A percentile compares a stretch with the other conserved stretches of the same genome.
These are phyloP conservation scores for Candida railenensis DNA, from an alignment of 805 yeast genomes.

Conservation along the genomic window DNA sequence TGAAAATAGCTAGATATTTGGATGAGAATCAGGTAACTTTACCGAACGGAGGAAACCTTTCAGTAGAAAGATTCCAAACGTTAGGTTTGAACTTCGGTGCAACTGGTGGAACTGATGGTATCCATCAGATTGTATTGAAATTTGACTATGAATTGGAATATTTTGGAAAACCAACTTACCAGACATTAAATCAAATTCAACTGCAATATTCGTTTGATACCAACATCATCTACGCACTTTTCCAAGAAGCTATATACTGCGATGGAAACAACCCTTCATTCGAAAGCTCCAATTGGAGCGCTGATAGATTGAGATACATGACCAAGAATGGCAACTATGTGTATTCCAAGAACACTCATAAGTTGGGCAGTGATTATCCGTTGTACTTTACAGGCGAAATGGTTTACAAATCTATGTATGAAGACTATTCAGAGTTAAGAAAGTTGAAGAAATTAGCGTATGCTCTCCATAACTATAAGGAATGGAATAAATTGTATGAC, in stretches of 20 bases:
- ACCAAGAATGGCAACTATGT: conserved; percentile 26
- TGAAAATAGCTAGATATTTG: conserved; percentile 35
- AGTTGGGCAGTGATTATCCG: conserved; percentile 10
- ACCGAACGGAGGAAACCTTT: conserved; percentile 51
- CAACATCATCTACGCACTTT: conserved; percentile 51
- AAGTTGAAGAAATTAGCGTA: conserved; percentile 41
- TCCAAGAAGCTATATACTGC: conserved; percentile 59
- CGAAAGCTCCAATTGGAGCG: conserved; percentile 47
- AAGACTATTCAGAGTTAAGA: conserved; percentile 45
- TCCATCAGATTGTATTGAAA: conserved; percentile 45
- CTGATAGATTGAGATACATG: conserved; percentile 35
- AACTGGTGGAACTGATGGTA: conserved; percentile 46
- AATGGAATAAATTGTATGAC: conserved; percentile 41
- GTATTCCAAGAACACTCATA: conserved; percentile 10
- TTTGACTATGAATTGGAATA: conserved; percentile 37
- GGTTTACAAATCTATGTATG: conserved; percentile 52
- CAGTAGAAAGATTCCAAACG: conserved; percentile 53
- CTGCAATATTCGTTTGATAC: conserved; percentile 46
- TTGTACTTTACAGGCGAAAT: conserved; percentile 55
- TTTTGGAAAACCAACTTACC: conserved; percentile 37
- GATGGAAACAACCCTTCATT: conserved; percentile 19
- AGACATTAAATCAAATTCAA: conserved; percentile 32
- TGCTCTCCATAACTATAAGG: conserved; percentile 28
- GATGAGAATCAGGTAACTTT: conserved; percentile 25
- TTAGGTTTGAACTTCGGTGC: conserved; percentile 53